Conservation (phyloP, 345 rosid genomes). For the Lagerstroemia speciosa region DNA sequence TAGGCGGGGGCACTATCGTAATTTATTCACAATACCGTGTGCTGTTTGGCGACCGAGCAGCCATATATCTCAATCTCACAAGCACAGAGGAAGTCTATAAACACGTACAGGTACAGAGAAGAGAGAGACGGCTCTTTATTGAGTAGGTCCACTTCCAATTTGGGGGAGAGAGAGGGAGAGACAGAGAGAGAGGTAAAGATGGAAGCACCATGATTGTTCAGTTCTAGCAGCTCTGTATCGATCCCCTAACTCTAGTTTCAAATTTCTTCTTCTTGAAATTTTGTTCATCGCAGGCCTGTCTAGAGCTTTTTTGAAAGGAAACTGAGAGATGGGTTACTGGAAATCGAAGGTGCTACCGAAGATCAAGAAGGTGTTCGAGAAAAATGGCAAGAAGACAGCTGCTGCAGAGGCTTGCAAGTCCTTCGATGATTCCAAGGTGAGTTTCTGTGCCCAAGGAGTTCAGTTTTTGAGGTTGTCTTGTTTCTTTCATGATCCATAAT, state of each 20-base stretch:
- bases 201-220: too few relatives aligned
- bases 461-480: too few relatives aligned
- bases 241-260: too few relatives aligned
- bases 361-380: constrained; percentile 71
- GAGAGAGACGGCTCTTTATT: too few relatives aligned
- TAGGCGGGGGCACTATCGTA: neutral
- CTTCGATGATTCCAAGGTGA: constrained; percentile 73
- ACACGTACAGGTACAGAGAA: too few relatives aligned
- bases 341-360: constrained; percentile 68
- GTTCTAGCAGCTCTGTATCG: too few relatives aligned
- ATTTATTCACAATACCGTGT: neutral
- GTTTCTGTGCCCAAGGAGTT: neutral
- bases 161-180: neutral
- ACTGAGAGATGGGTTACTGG: constrained; percentile 60
- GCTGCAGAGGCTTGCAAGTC: constrained; percentile 67
- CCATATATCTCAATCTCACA: neutral
- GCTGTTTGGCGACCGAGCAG: neutral
- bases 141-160: neutral
- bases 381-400: constrained; percentile 47
- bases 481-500: too few relatives aligned
- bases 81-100: neutral
- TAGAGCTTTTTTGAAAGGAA: too few relatives aligned
- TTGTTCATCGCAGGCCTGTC: too few relatives aligned
- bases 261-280: too few relatives aligned
- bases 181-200: too few relatives aligned